A percentile compares a stretch with the other conserved stretches of the same genome.
Evolutionary conservation across 2,329 filamentous ascomycete species (phyloP).

Genomic region (Plenodomus tracheiphilus): DNA sequence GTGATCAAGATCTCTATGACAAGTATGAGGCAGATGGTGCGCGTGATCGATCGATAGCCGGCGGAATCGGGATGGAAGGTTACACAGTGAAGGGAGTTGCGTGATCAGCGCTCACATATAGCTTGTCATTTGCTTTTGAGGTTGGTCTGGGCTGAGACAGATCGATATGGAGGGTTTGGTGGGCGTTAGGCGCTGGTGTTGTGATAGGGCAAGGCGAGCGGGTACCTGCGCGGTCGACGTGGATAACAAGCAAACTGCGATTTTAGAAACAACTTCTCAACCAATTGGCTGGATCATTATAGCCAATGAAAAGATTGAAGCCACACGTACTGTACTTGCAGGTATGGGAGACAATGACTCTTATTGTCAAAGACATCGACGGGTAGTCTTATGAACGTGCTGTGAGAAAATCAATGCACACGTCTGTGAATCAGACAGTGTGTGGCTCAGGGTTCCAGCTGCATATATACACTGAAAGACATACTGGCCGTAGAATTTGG

Average conservation of each 20-base stretch:
- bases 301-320: background rate
- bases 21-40: background rate
- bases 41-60: conserved; percentile 5
- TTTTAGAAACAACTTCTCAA: too few species aligned
- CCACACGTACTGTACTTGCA: background rate
- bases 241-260: conserved; percentile 8
- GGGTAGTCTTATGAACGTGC: background rate
- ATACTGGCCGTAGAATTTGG: background rate
- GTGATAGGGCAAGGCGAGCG: conserved; percentile 8
- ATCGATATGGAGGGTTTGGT: conserved; percentile 10
- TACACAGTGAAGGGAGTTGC: conserved; percentile 20
- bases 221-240: conserved; percentile 5
- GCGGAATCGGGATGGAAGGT: conserved; percentile 10
- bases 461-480: too few species aligned
- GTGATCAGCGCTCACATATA: conserved; percentile 28
- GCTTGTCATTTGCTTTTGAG: conserved; percentile 8
- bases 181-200: conserved; percentile 6
- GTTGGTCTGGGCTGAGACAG: conserved; percentile 29
- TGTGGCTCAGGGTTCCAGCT: background rate
- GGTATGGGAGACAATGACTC: background rate
- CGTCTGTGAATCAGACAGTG: background rate
- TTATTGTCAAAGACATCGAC: background rate
- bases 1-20: background rate
- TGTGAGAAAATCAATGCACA: background rate
- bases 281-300: too few species aligned